Base-by-base conservation (phyloP, 2,329 filamentous ascomycete species). In the Bimuria novae-zelandiae region DNA sequence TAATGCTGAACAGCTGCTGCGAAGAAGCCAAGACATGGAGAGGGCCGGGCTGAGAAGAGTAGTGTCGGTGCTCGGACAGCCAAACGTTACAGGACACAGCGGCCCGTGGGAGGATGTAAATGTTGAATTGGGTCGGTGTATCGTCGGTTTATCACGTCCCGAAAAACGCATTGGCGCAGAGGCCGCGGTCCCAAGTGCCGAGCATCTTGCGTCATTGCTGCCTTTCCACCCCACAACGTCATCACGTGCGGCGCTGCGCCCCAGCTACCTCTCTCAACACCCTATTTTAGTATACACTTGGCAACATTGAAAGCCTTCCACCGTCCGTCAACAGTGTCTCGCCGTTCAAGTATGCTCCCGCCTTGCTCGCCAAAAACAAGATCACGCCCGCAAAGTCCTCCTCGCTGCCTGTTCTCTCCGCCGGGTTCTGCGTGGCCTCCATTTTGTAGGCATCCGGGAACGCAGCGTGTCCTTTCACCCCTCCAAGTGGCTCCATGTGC, bases 381-480 rank as follows among this genome's bases (percentile, higher is more conserved):
- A 89, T 79, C 42, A 83, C 77, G 1, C 86, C 86, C 1, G 80
- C 83, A 77, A 90, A 84, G 63, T 89, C 87, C 60, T 84, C 73
- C 52, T 84, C 80, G 35, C 81, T 79, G 1, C 87, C 87, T 55
- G 82, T 78, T 40, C 86, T 77, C 35, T 80, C 80, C n/a, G 85
- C 72, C 0, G 86, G 87, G 19, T 22, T 25, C 33, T 17, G 61
- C 49, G 22, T 62, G 23, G 6, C n/a, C 23, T 30, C 33, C 33
- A 16, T 52, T 40, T 56, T 51, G 36, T 59, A 42, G 6, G 39
- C 41, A 12, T 46, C 48, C 8, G 42, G 49, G 1, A 39, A 36
- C 17, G 35, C 40, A 25, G 30, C 19, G 19, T 32, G 49, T 11
- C 25, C 36, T 7, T 25, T 50, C 19, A 1, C 32, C 19, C 12